A percentile compares a stretch with the other conserved stretches of the same genome.
Conservation (phyloP, 2,329 filamentous ascomycete species). For the Ophiostoma novo-ulmi region DNA sequence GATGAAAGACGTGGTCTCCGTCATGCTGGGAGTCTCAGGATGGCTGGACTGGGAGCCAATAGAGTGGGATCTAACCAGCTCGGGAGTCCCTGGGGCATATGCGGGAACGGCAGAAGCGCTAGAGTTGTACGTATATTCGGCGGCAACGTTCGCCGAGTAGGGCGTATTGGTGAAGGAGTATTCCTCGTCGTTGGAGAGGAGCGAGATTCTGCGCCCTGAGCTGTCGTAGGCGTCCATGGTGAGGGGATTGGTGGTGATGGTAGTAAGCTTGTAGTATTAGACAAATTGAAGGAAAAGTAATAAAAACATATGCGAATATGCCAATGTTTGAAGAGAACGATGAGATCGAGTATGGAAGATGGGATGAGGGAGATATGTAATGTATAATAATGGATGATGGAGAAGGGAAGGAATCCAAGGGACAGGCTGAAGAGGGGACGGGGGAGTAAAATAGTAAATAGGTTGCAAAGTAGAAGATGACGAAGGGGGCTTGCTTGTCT, state of each 20-base stretch:
- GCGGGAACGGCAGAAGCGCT: background rate
- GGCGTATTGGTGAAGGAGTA: background rate
- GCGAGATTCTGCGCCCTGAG: slow-evolving; percentile 53
- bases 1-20: background rate
- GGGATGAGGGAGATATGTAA: background rate
- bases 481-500: background rate
- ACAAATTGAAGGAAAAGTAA: background rate
- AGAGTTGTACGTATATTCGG: background rate
- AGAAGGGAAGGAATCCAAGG: background rate
- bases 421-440: background rate
- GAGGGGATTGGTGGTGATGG: slow-evolving; percentile 28
- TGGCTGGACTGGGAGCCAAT: slow-evolving; percentile 7
- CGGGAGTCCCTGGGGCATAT: slow-evolving; percentile 26
- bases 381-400: background rate
- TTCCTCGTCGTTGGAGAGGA: slow-evolving; percentile 40
- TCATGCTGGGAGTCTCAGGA: slow-evolving; percentile 39
- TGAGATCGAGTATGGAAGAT: background rate
- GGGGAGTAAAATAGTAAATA: slow-evolving; percentile 1
- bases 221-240: slow-evolving; percentile 53
- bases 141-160: background rate
- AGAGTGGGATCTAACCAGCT: background rate
- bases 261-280: background rate
- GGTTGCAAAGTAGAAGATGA: slow-evolving; percentile 9
- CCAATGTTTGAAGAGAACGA: background rate
- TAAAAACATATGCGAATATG: background rate